Conservation (phyloP, 2,329 filamentous ascomycete genomes). For the Leptographium wingfieldii region DNA sequence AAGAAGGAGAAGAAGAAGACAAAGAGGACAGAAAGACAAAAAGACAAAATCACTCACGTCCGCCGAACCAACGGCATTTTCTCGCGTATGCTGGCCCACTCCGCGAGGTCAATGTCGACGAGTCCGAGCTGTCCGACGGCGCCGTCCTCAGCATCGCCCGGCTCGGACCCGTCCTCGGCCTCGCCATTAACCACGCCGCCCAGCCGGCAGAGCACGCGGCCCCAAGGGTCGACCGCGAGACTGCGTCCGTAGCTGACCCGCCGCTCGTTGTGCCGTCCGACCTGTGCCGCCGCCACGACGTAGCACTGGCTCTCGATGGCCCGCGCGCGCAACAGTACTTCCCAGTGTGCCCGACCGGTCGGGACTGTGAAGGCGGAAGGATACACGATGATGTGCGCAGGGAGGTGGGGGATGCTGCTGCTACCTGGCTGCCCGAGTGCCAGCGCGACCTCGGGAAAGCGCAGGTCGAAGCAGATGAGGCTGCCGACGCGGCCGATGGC, state of each 20-base stretch:
- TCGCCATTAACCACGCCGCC: slow-evolving; percentile 36
- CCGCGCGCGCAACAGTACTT: slow-evolving; percentile 60
- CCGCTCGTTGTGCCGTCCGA: slow-evolving; percentile 48
- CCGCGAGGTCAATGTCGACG: slow-evolving; percentile 38
- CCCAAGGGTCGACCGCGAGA: slow-evolving; percentile 81
- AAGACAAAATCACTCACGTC: slow-evolving; percentile 28
- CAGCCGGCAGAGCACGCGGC: slow-evolving; percentile 55
- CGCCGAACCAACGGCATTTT: slow-evolving; percentile 40
- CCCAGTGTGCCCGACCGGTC: slow-evolving; percentile 81
- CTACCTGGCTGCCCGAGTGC: slow-evolving; percentile 39
- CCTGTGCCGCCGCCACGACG: slow-evolving; percentile 76
- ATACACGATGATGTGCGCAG: slow-evolving; percentile 67
- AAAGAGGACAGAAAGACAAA: background rate
- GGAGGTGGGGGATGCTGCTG: slow-evolving; percentile 14
- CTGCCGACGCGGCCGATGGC: slow-evolving; percentile 63
- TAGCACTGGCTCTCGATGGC: slow-evolving; percentile 86
- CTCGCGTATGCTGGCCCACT: slow-evolving; percentile 33
- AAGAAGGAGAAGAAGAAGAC: too few relatives aligned
- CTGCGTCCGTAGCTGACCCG: slow-evolving; percentile 74
- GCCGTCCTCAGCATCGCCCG: slow-evolving; percentile 16
- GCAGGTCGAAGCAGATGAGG: slow-evolving; percentile 82
- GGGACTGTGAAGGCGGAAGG: slow-evolving; percentile 84
- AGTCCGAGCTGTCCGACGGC: slow-evolving; percentile 38
- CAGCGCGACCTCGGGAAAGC: slow-evolving; percentile 66
- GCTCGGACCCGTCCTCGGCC: slow-evolving; percentile 19